These are phyloP conservation scores for Curvularia verruculosa DNA, from an alignment of 2,329 filamentous ascomycete genomes.

Conservation along the genomic window DNA sequence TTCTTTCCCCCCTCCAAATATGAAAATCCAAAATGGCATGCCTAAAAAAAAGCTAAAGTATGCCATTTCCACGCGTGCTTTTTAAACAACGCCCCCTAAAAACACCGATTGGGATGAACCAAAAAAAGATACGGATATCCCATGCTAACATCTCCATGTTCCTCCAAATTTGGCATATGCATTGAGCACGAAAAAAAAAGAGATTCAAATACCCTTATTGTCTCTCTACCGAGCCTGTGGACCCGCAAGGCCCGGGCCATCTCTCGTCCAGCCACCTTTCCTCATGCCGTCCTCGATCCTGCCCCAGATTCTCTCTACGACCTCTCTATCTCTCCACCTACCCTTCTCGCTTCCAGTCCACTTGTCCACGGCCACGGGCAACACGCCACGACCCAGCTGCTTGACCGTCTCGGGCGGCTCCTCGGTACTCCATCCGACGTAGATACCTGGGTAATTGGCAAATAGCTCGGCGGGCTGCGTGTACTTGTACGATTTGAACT, in stretches of 20 bases:
- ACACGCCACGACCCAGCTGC: conserved; percentile 84
- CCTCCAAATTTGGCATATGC: background rate
- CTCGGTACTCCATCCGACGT: conserved; percentile 90
- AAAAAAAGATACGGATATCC: background rate
- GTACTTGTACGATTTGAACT: conserved; percentile 99
- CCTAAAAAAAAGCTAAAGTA: background rate
- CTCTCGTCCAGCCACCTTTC: conserved; percentile 79
- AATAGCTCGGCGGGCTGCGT: conserved; percentile 87
- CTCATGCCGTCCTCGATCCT: conserved; percentile 87
- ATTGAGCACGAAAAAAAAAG: background rate
- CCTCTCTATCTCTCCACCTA: conserved; percentile 86
- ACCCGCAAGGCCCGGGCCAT: conserved; percentile 61
- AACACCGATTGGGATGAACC: conserved; percentile 8
- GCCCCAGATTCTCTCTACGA: conserved; percentile 92
- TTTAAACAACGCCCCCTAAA: conserved; percentile 3
- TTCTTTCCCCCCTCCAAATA: background rate
- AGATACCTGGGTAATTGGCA: conserved; percentile 83
- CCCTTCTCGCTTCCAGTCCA: conserved; percentile 64
- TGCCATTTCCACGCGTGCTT: background rate
- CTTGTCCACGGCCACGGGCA: conserved; percentile 81
- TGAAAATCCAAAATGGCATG: background rate
- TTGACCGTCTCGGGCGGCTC: conserved; percentile 76
- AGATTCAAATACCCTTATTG: background rate
- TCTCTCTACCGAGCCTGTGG: conserved; percentile 21
- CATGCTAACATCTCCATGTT: conserved; percentile 1